Percentiles rank a stretch among this genome's conserved stretches.
phyloP scores from a whole-genome alignment of 805 yeast genomes.

The Candida koratica region DNA sequence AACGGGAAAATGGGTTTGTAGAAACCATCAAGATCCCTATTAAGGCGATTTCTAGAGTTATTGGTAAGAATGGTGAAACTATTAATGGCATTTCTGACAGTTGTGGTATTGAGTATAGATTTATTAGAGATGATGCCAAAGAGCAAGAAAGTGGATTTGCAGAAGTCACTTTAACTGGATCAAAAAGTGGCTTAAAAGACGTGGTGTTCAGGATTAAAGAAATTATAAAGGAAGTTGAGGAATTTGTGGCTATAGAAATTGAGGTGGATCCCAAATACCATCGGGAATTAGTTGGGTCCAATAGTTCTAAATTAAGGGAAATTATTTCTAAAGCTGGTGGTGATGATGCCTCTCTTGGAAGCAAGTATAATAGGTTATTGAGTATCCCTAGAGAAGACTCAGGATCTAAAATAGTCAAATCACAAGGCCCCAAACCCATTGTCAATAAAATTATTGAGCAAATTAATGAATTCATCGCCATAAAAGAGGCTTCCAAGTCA shows the following conservation, averaged over 20 bases:
- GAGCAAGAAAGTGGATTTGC: conserved; percentile 50
- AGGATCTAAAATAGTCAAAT: conserved; percentile 53
- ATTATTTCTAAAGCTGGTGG: conserved; percentile 77
- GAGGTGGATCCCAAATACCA: conserved; percentile 73
- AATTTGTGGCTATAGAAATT: conserved; percentile 52
- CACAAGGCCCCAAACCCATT: conserved; percentile 70
- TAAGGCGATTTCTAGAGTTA: conserved; percentile 74
- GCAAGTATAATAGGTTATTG: conserved; percentile 51
- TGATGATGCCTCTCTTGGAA: conserved; percentile 44
- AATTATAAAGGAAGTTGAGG: conserved; percentile 63
- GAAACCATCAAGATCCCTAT: conserved; percentile 63
- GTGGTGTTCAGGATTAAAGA: conserved; percentile 62
- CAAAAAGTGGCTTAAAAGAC: conserved; percentile 66
- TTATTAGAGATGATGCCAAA: conserved; percentile 38
- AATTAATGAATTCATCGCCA: conserved; percentile 58
- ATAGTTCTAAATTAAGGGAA: conserved; percentile 68
- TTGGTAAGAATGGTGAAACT: conserved; percentile 84
- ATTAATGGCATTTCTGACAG: conserved; percentile 76
- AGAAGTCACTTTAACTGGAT: conserved; percentile 71
- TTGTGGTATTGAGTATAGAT: conserved; percentile 55
- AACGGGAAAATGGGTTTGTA: conserved; percentile 76
- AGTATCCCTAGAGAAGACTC: conserved; percentile 67
- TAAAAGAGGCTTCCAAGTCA: conserved; percentile 55
- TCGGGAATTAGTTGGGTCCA: conserved; percentile 71
- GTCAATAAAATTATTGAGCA: conserved; percentile 65